Evolutionary conservation across 1,139 yeast genomes (phyloP), one percentile per base, ranked within the genome.

Genomic region (Candida sp.): DNA sequence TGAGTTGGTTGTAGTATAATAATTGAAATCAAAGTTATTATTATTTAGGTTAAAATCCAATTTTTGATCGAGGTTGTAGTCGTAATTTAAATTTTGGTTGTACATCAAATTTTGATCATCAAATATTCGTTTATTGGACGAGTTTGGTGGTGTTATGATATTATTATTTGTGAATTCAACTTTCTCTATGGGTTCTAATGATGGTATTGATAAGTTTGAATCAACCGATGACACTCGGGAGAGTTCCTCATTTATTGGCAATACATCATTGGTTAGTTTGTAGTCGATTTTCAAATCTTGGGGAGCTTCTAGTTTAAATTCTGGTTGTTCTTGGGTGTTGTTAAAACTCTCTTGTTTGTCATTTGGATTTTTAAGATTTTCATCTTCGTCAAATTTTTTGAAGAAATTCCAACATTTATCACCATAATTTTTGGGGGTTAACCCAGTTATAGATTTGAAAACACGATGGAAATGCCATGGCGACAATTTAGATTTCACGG

Each of bases 391-490:
- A 40, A 44, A 56, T 34, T 56, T 56, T 58, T 75, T 81, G 53
- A 85, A 73, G 49, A 70, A 84, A 53, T 83, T 87, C 79, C 88
- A 85, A 61, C 96, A 87, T 51, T 84, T 84, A 58, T 88, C 96
- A 42, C 96, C 96, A 55, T 88, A 88, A 5, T 88, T 85, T 67
- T 88, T 87, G 33, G 96, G 96, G 0, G 96, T 88, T 49, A 87
- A 74, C 1, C 93, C 91, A 12, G 95, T 86, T 45, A 88, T 89
- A 35, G 85, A 79, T 62, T 89, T 84, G 69, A 88, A 88, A 32
- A 88, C 96, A 43, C 96, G 72, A 68, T 88, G 96, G 63, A 88
- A 88, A 65, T 88, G 96, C 96, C 96, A 88, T n/a, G 96, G 95
- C 22, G 88, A 80, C 46, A 88, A 74, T 52, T 85, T 87, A 8